Base-by-base conservation (phyloP, 1,284 basidiomycete species). In the Entoloma clypeatum region DNA sequence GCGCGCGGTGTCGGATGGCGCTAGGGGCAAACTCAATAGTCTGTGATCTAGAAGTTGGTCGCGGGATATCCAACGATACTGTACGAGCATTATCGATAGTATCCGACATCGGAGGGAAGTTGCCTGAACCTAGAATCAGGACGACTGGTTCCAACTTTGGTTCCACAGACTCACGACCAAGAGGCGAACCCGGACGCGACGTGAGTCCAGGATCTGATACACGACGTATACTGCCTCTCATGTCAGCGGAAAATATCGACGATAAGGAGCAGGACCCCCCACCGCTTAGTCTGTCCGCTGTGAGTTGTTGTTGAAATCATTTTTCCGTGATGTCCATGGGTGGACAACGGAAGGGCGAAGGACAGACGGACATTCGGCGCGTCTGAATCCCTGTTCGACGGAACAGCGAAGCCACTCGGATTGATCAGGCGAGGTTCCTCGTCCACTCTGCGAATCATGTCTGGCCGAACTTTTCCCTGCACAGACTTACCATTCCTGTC, bases 361-460 rank as follows among this genome's bases (percentile, higher is more conserved):
- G 55, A 51, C 9, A 53, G 48, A 22, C 49, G 52, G n/a, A 49
- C 49, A 28, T 44, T 44, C 13, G 38, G 48, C 8, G 42, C 19
- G 7, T 47, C 55, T 11, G 52, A 36, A 13, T 43, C 21, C 33
- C 49, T 46, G 38, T 48, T 56, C 28, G 48, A 23, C 17, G 57
- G 47, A 30, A 59, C 48, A 7, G 59, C 43, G 14, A 59, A 78
- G 7, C 86, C 91, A 62, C 83, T 92, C 2, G 88, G 88, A 58
- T 94, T 83, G 31, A 96, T 74, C n/a, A 80, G 72, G 48, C 83
- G 85, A 1, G 89, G 87, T 1, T 81, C 81, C 36, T 78, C 79
- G 41, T 90, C 83, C 63, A 90, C 77, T 26, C 91, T 71, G 28
- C 82, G 79, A 53, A 95, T 93, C 92, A 94, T 94, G 47, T 89